Base-by-base conservation (phyloP, 1,139 yeast species). In the Diutina mesorugosa region DNA sequence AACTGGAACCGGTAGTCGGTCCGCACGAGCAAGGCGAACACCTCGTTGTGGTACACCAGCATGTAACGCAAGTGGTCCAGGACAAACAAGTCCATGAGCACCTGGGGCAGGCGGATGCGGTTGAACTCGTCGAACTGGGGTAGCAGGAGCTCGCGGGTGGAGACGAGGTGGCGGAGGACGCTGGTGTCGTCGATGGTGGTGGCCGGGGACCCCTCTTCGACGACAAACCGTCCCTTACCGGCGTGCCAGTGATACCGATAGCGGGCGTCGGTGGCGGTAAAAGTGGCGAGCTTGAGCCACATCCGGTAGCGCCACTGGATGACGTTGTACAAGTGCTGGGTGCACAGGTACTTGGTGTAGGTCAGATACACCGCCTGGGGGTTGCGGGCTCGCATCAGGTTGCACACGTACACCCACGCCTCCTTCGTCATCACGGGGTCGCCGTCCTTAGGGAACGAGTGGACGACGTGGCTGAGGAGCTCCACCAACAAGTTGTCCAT, bases 341-440 rank as follows among this genome's bases (percentile, higher is more conserved):
- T 74, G 57, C 77, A 72, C 6, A 76, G 72, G 58, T 72, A 73
- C 58, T 73, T 73, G 30, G 78, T 73, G 57, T 73, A 73, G 2
- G 78, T 73, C 6, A 76, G 71, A 60, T 73, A 73, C 2, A 73
- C 77, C 0, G 77, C 72, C 56, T 72, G 72, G 1, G 77, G 77
- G 59, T 73, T 73, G 9, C 73, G 74, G 14, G 67, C 65, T 47
- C 78, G 59, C 55, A 73, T 63, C 56, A 71, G 73, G 30, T 73
- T 72, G 51, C 75, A 71, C 14, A 73, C 70, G 59, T 72, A 73
- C 4, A 69, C 69, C 78, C 78, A 73, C 7, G 71, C 71, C 57
- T 70, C 70, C 58, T 73, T 73, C 18, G 69, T 68, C 70, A 72
- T 68, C 57, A 66, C 69, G 1, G 74, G 66, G 18, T 65, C 68